Evolutionary conservation across 768 basidiomycete species (phyloP), one percentile per base, ranked within the genome.

Genomic region (Galerina sulciceps): DNA sequence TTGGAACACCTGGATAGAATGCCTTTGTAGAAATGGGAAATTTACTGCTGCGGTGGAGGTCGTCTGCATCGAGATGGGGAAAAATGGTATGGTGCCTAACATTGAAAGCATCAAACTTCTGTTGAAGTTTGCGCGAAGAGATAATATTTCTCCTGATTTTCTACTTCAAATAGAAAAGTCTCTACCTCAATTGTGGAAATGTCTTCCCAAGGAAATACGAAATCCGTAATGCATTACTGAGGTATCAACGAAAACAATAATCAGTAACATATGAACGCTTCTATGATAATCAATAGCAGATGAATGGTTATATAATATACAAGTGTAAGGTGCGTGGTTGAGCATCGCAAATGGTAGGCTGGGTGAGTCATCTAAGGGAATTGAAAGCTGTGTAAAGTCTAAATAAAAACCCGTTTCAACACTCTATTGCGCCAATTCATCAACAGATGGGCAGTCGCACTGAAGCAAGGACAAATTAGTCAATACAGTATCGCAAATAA

Each of bases 361-460:
- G 70, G 67, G 66, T 65, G 67, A 66, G 74, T 76, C 72, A 69
- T 80, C 83, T 82, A 83, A 79, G 74, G 76, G 80, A 81, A 73
- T 81, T 79, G 68, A 78, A 77, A 73, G 73, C 74, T 74, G 64
- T 67, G 52, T 56, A 45, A 55, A 56, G 51, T 31, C 26, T 31
- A 55, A 54, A 55, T 65, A 31, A 42, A 45, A 52, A 43, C 45
- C 43, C 35, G 55, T 64, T 42, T 63, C 58, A 59, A 55, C 18
- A 37, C n/a, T 46, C 37, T 64, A 64, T 59, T 71, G 64, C 26
- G 85, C 85, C 42, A 87, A 70, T 67, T 94, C 93, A 74, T 94
- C 91, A 43, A 94, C 93, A 2, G 91, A 82, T 17, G 91, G 90
- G 64, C 93, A 94, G 69, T 93, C 89, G 65, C 93, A 94, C 92